phyloP scores from a whole-genome alignment of 805 yeast genomes.

The Candida quercuum region DNA sequence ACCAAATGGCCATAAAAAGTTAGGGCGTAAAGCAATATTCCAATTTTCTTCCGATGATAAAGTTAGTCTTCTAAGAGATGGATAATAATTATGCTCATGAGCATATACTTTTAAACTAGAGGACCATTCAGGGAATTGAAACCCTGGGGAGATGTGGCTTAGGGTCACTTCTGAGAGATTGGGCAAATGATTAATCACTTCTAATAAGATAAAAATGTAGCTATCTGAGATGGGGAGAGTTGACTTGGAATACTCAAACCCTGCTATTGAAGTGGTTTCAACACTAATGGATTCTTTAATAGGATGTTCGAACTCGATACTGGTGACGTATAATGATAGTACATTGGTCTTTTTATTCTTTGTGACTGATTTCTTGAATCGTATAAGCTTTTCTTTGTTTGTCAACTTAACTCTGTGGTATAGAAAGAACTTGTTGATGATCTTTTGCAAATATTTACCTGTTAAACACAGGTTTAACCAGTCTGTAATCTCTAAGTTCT shows the following conservation, averaged over 20 bases:
- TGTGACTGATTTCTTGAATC: constrained; percentile 32
- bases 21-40: constrained; percentile 47
- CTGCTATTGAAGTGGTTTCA: constrained; percentile 17
- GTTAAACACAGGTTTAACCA: constrained; percentile 27
- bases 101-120: constrained; percentile 23
- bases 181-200: constrained; percentile 41
- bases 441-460: constrained; percentile 31
- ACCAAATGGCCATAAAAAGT: constrained; percentile 41
- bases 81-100: constrained; percentile 20
- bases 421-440: constrained; percentile 33
- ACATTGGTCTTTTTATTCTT: constrained; percentile 25
- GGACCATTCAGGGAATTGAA: constrained; percentile 32
- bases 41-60: constrained; percentile 42
- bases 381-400: constrained; percentile 11
- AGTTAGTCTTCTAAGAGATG: constrained; percentile 28
- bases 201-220: constrained; percentile 33
- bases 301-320: constrained; percentile 15
- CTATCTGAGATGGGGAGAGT: constrained; percentile 12
- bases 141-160: constrained; percentile 45
- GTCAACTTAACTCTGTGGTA: constrained; percentile 30
- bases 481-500: constrained; percentile 19
- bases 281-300: constrained; percentile 10
- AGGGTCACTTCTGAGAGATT: constrained; percentile 37
- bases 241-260: constrained; percentile 18
- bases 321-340: constrained; percentile 19